Evolutionary conservation across 345 rosid genomes (phyloP), one percentile per base, ranked within the genome.

Genomic region (Eucalyptus camaldulensis): DNA sequence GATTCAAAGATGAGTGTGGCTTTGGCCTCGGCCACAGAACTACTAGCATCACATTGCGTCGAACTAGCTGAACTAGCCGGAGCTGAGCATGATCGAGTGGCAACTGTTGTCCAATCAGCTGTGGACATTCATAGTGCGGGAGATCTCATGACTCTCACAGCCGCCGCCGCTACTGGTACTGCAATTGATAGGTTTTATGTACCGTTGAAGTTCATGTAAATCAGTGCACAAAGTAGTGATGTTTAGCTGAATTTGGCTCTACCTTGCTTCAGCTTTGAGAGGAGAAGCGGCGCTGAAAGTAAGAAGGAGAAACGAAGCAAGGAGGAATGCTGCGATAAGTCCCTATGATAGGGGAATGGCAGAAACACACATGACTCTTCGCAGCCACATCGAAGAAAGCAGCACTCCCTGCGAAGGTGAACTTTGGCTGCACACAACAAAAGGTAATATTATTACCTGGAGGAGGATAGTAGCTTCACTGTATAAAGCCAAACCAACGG

Each of bases 161-260:
- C 99, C 29, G 97, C 99, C 33, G 99, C 99, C n/a, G 99, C 98
- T 37, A 98, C 99, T 88, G 99, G 99, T 96, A 93, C 29, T 89
- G 62, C 85, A 40, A 76, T 76, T 16, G 0, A 40, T 37, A 76
- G 85, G 43, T 6, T 72, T 76, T 76, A 22, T 37, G 27, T 43
- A 76, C 29, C 0, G 3, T 37, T 37, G 47, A 11, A 3, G 1
- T 40, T 76, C 85, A 76, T 40, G 29, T 76, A 21, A 76, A 40
- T 24, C 85, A 76, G 85, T 37, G 43, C 47, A 76, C 47, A 21
- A 11, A 40, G 27, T 21, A 29, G 85, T 76, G 27, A 76, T 76
- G 47, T 76, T 76, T 21, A 40, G 85, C 24, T 22, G 29, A 40
- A 1, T 40, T 76, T 21, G 83, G 85, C 85, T 21, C 5, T 37